Base-by-base conservation (phyloP, 78 protist genomes). In the Anaeramoeba ignava region DNA sequence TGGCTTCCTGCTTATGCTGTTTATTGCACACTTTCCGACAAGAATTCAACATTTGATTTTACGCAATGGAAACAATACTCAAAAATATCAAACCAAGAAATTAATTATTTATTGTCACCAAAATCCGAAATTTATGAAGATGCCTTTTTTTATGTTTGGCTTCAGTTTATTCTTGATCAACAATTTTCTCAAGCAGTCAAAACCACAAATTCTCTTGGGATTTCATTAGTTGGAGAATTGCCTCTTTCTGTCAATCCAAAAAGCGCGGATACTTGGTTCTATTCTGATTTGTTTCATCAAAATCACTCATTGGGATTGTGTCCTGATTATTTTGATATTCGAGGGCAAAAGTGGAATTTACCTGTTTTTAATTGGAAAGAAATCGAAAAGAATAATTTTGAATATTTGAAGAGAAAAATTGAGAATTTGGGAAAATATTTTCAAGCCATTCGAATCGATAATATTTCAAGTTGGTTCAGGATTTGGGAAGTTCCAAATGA, bases 391-490 rank as follows among this genome's bases (percentile, higher is more conserved):
- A 17, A 54, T 54, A 17, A 17, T 17, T 54, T 27, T 17, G 17
- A 54, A 54, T 54, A 17, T 8, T 54, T 8, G 73, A 54, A 54
- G 17, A 8, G 17, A 54, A 54, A 17, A 54, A 27, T 54, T 54
- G 36, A 54, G 36, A 54, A 54, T 54, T 27, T 54, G 73, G 73
- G 17, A 54, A 54, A 54, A 54, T 54, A 54, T 54, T 27, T 54
- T 8, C 73, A 54, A 54, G 73, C 17, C 8, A 27, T 68, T 82
- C 82, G 97, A 39, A 92, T 94, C 78, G 97, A 94, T 86, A 95
- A 94, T 82, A 89, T 94, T 34, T 82, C 92, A 38, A 95, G 97
- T 33, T 90, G 91, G 91, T 94, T 93, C 90, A 88, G 96, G 42
- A 92, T 94, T 84, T 94, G 97, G 95, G 90, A 89, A 54, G 87